These are phyloP conservation scores for Penicillium canescens DNA, from an alignment of 495 filamentous ascomycete species.

Conservation along the genomic window DNA sequence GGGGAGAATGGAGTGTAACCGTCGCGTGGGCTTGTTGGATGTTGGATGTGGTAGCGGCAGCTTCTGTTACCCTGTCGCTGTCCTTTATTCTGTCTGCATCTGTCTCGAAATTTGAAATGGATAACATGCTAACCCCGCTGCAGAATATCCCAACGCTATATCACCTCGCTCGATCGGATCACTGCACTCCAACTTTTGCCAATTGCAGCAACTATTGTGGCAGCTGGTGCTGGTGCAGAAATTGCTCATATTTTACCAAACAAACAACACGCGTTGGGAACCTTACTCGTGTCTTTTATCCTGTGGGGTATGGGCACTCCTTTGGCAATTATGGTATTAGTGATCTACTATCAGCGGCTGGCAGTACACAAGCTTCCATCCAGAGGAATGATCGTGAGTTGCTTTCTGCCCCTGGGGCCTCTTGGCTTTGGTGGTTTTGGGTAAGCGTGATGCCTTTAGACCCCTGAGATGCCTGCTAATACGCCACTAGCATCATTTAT, in stretches of 20 bases:
- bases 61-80: slow-evolving; percentile 38
- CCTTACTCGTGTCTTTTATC: slow-evolving; percentile 42
- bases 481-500: slow-evolving; percentile 30
- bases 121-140: neutral
- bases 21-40: slow-evolving; percentile 49
- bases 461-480: neutral
- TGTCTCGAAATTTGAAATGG: neutral
- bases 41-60: slow-evolving; percentile 40
- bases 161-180: slow-evolving; percentile 38
- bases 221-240: slow-evolving; percentile 41
- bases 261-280: slow-evolving; percentile 32
- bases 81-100: slow-evolving; percentile 42
- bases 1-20: slow-evolving; percentile 35
- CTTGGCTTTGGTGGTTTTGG: slow-evolving; percentile 48
- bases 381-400: slow-evolving; percentile 45
- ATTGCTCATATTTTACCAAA: slow-evolving; percentile 34
- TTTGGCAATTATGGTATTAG: slow-evolving; percentile 40
- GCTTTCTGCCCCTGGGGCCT: slow-evolving; percentile 49
- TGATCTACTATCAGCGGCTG: slow-evolving; percentile 50
- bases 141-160: slow-evolving; percentile 39
- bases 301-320: slow-evolving; percentile 49
- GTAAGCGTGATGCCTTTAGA: slow-evolving; percentile 12
- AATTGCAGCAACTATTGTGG: slow-evolving; percentile 48
- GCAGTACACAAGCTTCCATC: slow-evolving; percentile 46
- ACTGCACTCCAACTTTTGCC: slow-evolving; percentile 49